Evolutionary conservation across 1,284 basidiomycete genomes (phyloP), one percentile per base, ranked within the genome.

Genomic region (Takashimella tepidaria): DNA sequence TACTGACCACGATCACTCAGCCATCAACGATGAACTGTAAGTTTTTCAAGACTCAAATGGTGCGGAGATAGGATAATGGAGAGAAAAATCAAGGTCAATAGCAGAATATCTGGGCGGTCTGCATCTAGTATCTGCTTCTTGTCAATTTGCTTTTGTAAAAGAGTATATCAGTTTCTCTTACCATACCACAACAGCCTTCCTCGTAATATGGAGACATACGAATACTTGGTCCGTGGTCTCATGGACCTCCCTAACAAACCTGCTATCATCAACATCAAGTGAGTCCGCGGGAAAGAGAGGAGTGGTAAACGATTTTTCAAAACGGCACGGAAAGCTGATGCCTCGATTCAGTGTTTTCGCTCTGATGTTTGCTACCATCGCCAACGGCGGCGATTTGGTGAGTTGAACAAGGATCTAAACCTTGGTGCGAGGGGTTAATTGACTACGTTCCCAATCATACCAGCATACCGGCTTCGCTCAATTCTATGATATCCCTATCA

Each of bases 401-500:
- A 46, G 61, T 62, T 22, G 31, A 8, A 8, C 31, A 37, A 16
- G n/a, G n/a, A n/a, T n/a, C n/a, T n/a, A n/a, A n/a, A n/a, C n/a
- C n/a, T n/a, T n/a, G n/a, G n/a, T n/a, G n/a, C n/a, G n/a, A n/a
- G n/a, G n/a, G n/a, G n/a, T n/a, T n/a, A n/a, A n/a, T n/a, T n/a
- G n/a, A n/a, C n/a, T n/a, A n/a, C n/a, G n/a, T n/a, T n/a, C n/a
- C n/a, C 47, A 25, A 55, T 23, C 16, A 21, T 8, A 13, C 10
- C 45, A 68, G 61, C 67, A 72, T 51, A 42, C 58, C 37, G 70
- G 69, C 49, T 44, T 68, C 5, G 55, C 64, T 2, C 66, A 70
- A 42, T 72, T 53, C 54, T 75, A 75, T 57, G 73, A 75, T 50
- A 54, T 69, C 11, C 73, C 73, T 0, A 63, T 58, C 8, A 37